Evolutionary conservation across 2,329 filamentous ascomycete species (phyloP), one percentile per base, ranked within the genome.

Genomic region (Diaporthe humulicola): DNA sequence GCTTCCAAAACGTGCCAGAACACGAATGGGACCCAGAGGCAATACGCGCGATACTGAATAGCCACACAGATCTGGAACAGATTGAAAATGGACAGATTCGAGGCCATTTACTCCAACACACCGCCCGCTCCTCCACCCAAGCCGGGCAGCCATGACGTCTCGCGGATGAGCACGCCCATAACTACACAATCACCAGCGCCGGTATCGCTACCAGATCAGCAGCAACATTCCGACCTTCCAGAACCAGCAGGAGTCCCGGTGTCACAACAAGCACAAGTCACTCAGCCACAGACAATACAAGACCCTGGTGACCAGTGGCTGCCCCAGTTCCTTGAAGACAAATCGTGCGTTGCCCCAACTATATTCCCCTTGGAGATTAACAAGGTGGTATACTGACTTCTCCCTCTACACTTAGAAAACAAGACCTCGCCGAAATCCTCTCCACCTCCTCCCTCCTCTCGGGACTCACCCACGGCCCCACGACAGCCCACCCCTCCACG

Each of bases 261-360:
- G 4, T 81, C 81, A 42, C 78, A 80, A 10, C 81, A 82, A 25
- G 67, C 77, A 9, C 77, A 78, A 30, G 71, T 79, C 19, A 75
- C 77, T 56, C 77, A 80, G n/a, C 80, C 83, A 52, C 82, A 85
- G 22, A 80, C 82, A 2, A 84, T 87, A 54, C 85, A 87, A 4
- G 91, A 93, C 78, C 90, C 90, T 0, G 91, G 92, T 28, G 91
- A 94, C 70, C 90, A 92, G 77, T 98, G 95, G 95, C 87, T 98
- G 3, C 95, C 95, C 1, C 89, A 90, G 75, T 86, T 91, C 17
- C 85, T 98, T 2, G 90, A 94, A 80, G 94, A 97, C 80, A 97
- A 97, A 86, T 92, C 94, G 95, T 97, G 86, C 77, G 90, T 85
- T 75, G 72, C 60, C 57, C 19, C 74, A 71, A 61, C 56, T 19